phyloP scores from a whole-genome alignment of 225 moss, liverwort and hornwort genomes.

The Marchantia paleacea region DNA sequence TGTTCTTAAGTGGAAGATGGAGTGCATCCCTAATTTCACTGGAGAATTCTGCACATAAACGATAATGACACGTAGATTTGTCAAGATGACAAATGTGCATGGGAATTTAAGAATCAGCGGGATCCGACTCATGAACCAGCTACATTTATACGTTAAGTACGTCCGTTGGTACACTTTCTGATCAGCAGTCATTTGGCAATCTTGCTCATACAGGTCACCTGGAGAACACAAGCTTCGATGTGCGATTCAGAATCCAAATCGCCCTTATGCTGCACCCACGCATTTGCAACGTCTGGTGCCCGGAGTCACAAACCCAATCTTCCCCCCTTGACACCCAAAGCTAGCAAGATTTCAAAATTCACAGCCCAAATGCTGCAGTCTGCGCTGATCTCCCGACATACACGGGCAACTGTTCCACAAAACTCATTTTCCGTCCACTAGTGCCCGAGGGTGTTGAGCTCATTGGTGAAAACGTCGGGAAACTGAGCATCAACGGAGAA shows the following conservation, averaged over 20 bases:
- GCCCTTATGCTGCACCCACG: conserved; percentile 95
- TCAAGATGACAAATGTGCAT: no score
- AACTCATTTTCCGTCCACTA: no score
- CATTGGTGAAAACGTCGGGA: no score
- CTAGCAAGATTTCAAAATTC: no score
- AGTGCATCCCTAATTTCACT: background rate
- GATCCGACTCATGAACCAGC: background rate
- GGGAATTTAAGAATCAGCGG: background rate
- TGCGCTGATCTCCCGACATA: no score
- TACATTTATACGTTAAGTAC: background rate
- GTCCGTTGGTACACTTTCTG: background rate
- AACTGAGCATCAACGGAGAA: no score
- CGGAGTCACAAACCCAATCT: background rate
- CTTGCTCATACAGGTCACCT: conserved; percentile 22
- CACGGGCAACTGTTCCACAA: no score
- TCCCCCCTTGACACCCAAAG: no score
- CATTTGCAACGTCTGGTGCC: conserved; percentile 30
- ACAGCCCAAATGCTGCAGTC: no score
- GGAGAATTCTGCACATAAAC: background rate
- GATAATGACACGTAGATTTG: no score
- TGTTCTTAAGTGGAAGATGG: background rate
- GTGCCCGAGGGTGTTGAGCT: no score
- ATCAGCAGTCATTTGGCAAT: background rate
- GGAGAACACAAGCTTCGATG: conserved; percentile 72
- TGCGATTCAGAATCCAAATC: conserved; percentile 93